These are phyloP conservation scores for Fraxinus latifolia DNA, from an alignment of 305 asterid species.

Conservation along the genomic window DNA sequence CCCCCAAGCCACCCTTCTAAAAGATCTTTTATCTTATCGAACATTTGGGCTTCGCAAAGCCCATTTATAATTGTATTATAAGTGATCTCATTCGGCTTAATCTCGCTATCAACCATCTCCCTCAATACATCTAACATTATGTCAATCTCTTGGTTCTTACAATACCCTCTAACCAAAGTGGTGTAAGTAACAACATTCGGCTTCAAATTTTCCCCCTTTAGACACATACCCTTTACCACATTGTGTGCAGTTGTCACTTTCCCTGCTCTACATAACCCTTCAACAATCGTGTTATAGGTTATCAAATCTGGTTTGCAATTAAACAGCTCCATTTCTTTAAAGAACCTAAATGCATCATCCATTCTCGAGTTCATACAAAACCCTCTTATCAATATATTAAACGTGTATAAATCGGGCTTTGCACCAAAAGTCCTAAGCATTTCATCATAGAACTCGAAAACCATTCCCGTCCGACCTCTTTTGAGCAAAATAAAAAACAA, in stretches of 20 bases:
- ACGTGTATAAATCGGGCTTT: constrained; percentile 66
- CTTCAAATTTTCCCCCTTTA: constrained; percentile 48
- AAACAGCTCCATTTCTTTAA: constrained; percentile 71
- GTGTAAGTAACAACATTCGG: constrained; percentile 85
- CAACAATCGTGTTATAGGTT: constrained; percentile 71
- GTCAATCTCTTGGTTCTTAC: constrained; percentile 48
- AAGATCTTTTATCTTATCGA: constrained; percentile 56
- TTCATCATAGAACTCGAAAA: constrained; percentile 62
- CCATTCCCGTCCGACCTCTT: constrained; percentile 66
- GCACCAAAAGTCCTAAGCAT: constrained; percentile 82
- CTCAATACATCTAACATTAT: constrained; percentile 49
- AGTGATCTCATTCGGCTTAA: constrained; percentile 58
- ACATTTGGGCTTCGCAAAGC: constrained; percentile 55
- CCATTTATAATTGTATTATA: constrained; percentile 74
- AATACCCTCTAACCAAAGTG: constrained; percentile 79
- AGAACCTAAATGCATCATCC: constrained; percentile 66
- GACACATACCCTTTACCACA: constrained; percentile 64
- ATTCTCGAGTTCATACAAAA: constrained; percentile 69
- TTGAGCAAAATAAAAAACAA: constrained; percentile 55
- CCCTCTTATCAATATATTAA: constrained; percentile 75
- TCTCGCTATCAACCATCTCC: constrained; percentile 54
- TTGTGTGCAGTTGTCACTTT: constrained; percentile 61
- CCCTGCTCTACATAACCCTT: constrained; percentile 81
- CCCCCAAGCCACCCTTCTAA: constrained; percentile 36
- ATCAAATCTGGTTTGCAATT: constrained; percentile 56